A percentile compares a stretch with the other conserved stretches of the same genome.
These are phyloP conservation scores for Knufia fluminis DNA, from an alignment of 2,329 filamentous ascomycete genomes.

Conservation along the genomic window DNA sequence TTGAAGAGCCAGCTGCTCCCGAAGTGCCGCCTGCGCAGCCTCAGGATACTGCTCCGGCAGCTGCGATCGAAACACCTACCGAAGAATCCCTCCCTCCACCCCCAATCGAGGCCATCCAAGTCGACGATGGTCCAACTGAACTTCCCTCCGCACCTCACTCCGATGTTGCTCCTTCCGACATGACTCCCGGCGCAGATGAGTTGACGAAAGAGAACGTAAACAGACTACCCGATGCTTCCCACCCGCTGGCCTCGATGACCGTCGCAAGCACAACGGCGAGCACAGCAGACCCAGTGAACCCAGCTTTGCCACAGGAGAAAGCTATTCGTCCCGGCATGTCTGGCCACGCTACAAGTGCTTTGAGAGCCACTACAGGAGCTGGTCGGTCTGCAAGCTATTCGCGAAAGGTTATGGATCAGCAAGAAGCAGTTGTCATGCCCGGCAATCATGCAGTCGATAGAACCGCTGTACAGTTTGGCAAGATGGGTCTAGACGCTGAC, in stretches of 20 bases:
- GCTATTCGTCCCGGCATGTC: slow-evolving; percentile 53
- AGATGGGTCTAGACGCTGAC: slow-evolving; percentile 76
- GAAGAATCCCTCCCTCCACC: slow-evolving; percentile 35
- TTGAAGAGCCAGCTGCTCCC: neutral
- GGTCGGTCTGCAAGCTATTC: slow-evolving; percentile 70
- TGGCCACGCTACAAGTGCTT: slow-evolving; percentile 69
- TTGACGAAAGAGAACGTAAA: slow-evolving; percentile 89
- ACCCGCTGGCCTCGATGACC: slow-evolving; percentile 68
- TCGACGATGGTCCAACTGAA: slow-evolving; percentile 27
- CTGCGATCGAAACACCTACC: slow-evolving; percentile 30
- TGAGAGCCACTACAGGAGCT: slow-evolving; percentile 61
- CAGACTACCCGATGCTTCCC: slow-evolving; percentile 73
- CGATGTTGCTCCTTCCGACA: slow-evolving; percentile 17
- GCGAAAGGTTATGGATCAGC: slow-evolving; percentile 81
- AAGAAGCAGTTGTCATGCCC: slow-evolving; percentile 97
- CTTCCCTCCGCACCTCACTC: slow-evolving; percentile 22
- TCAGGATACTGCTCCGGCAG: slow-evolving; percentile 23
- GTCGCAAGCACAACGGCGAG: slow-evolving; percentile 83
- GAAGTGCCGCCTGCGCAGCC: slow-evolving; percentile 5
- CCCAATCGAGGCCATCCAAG: slow-evolving; percentile 30
- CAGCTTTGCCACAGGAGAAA: slow-evolving; percentile 44
- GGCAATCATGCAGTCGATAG: slow-evolving; percentile 91
- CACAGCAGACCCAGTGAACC: slow-evolving; percentile 63
- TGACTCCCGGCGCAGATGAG: slow-evolving; percentile 67
- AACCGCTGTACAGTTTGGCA: slow-evolving; percentile 89